Evolutionary conservation across 2,329 filamentous ascomycete genomes (phyloP).

Genomic region (Rutstroemia sp.): DNA sequence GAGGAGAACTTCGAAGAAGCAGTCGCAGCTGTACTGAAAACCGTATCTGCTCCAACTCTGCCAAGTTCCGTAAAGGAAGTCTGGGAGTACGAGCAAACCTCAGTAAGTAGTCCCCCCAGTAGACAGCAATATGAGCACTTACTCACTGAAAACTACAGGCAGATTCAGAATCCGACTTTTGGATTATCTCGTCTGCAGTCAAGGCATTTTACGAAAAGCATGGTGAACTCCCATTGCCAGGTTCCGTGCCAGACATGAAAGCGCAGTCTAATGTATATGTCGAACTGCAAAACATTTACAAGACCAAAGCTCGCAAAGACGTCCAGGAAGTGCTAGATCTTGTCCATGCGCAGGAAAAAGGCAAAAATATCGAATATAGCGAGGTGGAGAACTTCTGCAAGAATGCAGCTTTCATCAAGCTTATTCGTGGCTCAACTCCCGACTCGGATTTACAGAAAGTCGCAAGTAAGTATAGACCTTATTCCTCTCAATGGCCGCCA

Average conservation of each 20-base stretch:
- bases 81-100: slow-evolving; percentile 54
- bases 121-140: too few species aligned
- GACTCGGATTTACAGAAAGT: slow-evolving; percentile 17
- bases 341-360: slow-evolving; percentile 47
- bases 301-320: slow-evolving; percentile 75
- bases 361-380: slow-evolving; percentile 50
- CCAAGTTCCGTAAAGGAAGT: slow-evolving; percentile 67
- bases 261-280: slow-evolving; percentile 87
- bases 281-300: slow-evolving; percentile 86
- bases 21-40: slow-evolving; percentile 77
- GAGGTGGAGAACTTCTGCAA: slow-evolving; percentile 93
- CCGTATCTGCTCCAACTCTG: slow-evolving; percentile 62
- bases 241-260: slow-evolving; percentile 95
- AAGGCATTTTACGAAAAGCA: slow-evolving; percentile 69
- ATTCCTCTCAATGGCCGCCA: neutral
- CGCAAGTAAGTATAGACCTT: slow-evolving; percentile 19
- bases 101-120: slow-evolving; percentile 38
- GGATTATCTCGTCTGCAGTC: slow-evolving; percentile 79
- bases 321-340: slow-evolving; percentile 63
- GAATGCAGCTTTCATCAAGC: slow-evolving; percentile 85
- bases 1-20: slow-evolving; percentile 98
- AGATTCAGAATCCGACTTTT: slow-evolving; percentile 60
- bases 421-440: slow-evolving; percentile 50
- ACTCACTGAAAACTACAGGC: slow-evolving; percentile 27
- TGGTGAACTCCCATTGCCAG: slow-evolving; percentile 70